These are phyloP conservation scores for Trifolium subterraneum DNA, from an alignment of 306 rosid genomes.

Conservation along the genomic window DNA sequence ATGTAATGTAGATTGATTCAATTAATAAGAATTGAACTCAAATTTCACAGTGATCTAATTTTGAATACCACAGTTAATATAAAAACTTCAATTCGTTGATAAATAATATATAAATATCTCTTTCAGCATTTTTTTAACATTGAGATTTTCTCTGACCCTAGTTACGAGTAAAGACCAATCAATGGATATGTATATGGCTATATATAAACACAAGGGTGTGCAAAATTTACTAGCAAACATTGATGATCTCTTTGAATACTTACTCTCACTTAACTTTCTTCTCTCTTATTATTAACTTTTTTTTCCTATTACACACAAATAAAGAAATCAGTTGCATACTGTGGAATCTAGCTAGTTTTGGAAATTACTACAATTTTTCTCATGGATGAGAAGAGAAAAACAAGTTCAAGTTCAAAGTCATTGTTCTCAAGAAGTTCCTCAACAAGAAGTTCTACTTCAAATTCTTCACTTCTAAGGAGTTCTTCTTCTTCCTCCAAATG, in stretches of 20 bases:
- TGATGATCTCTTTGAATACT: constrained; percentile 39
- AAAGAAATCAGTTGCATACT: constrained; percentile 31
- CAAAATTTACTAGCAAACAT: constrained; percentile 39
- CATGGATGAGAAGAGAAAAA: constrained; percentile 90
- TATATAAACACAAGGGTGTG: constrained; percentile 34
- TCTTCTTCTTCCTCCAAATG: constrained; percentile 59
- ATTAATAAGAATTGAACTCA: neutral
- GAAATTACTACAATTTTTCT: constrained; percentile 3
- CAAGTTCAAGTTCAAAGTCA: constrained; percentile 55
- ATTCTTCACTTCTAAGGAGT: constrained; percentile 75
- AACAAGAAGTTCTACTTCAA: constrained; percentile 66
- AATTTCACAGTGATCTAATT: neutral
- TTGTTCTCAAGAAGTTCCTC: constrained; percentile 70
- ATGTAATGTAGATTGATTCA: neutral
- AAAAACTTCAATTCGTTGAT: neutral
- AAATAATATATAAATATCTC: neutral
- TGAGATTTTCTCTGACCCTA: neutral
- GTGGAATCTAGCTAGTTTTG: neutral
- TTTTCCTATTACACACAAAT: constrained; percentile 11
- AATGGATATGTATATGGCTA: constrained; percentile 36
- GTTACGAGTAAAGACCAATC: neutral
- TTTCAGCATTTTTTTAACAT: neutral
- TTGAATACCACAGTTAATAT: too few species aligned
- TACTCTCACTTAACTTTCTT: constrained; percentile 15
- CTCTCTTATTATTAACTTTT: constrained; percentile 31